Conservation (phyloP, 2,329 filamentous ascomycete species). For the Colletotrichum sp. region DNA sequence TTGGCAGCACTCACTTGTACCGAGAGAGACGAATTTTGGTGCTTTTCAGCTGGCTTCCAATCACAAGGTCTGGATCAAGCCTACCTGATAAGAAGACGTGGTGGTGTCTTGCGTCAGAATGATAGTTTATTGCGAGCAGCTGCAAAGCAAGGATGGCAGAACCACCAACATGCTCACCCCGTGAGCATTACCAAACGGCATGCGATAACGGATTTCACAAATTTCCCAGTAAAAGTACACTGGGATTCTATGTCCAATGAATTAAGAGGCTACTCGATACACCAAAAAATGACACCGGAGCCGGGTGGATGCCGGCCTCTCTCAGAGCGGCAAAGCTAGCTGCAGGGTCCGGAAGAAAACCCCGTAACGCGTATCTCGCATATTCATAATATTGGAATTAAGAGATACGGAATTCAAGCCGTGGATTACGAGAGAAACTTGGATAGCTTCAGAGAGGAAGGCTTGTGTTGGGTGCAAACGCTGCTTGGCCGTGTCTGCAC, state of each 20-base stretch:
- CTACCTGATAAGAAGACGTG: neutral
- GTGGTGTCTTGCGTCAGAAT: conserved; percentile 4
- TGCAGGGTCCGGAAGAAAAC: neutral
- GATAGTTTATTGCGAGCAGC: neutral
- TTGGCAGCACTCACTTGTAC: neutral
- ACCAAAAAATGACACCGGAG: neutral
- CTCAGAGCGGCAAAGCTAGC: neutral
- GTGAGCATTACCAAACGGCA: neutral
- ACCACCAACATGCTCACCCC: neutral
- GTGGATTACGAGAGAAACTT: neutral
- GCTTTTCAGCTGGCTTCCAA: neutral
- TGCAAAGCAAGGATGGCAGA: neutral
- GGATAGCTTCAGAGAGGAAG: neutral
- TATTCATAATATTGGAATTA: neutral
- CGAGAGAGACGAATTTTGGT: neutral
- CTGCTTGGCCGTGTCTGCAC: neutral
- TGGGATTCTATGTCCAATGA: neutral
- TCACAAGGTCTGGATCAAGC: neutral
- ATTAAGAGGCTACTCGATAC: neutral
- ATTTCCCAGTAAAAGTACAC: neutral
- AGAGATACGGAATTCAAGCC: neutral
- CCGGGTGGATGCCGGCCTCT: neutral
- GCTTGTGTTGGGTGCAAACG: neutral
- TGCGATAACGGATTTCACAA: neutral
- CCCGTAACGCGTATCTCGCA: neutral